Base-by-base conservation (phyloP, 345 rosid genomes). In the Eucalyptus pauciflora region DNA sequence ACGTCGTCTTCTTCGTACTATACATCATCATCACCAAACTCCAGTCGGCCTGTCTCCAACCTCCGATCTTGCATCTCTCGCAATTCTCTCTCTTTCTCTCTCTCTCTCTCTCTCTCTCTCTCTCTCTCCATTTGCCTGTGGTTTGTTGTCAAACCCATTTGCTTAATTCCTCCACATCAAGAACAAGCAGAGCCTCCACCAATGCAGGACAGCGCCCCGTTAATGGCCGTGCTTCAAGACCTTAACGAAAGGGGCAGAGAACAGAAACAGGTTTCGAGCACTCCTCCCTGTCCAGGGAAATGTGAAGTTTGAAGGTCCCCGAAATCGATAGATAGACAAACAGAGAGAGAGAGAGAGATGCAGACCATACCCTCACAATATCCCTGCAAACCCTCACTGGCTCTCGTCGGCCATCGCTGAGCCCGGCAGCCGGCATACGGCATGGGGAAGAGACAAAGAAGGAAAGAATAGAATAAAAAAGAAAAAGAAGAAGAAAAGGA, bases 181-280 rank as follows among this genome's bases (percentile, higher is more conserved):
- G 37, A 88, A 89, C 79, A 71, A 69, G 69, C 50, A 87, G 86
- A 79, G 46, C 29, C 96, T 96, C 83, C 96, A 92, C 76, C 92
- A 99, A 27, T 94, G 91, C 86, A 94, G 90, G 87, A 96, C 99
- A 7, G 97, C 99, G 29, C 29, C 50, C 98, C 99, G 20, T 99
- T 97, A 76, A 92, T 97, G 97, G 93, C 93, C 17, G 94, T 94
- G 67, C 88, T 96, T 89, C 89, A 91, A 41, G 94, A 95, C 90
- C 85, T 91, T 11, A 13, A 50, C 25, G 91, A 91, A 49, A 86
- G 41, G 22, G 49, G 17, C 87, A 33, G 62, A 56, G 29, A 56
- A 56, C 29, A 24, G 62, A 56, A 56, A 56, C 29, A 10, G 62
- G 62, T 24, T 24, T 56, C 29, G 29, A 56, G 62, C 29, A 56